Base-by-base conservation (phyloP, 2,329 filamentous ascomycete genomes). In the Colletotrichum costaricense region DNA sequence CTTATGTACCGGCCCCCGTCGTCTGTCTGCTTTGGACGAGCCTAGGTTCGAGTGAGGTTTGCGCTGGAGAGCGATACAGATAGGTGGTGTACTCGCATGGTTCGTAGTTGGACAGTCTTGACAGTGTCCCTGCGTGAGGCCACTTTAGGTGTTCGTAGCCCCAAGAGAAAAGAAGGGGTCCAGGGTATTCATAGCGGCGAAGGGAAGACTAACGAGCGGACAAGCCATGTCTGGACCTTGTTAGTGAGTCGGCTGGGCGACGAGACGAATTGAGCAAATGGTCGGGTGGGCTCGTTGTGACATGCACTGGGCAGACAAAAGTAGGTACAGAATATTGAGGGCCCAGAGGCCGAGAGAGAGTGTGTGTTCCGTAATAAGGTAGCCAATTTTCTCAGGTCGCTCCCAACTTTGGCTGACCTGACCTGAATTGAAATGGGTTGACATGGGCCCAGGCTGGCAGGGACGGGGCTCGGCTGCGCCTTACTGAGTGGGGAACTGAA, bases 391-490 rank as follows among this genome's bases (percentile, higher is more conserved):
- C 42, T 49, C 42, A 49, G 42, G 42, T 38, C 64, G 12, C n/a
- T 22, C 26, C 28, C 35, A 24, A 9, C 59, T 24, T 26, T 67
- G 46, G 56, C 67, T 73, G 56, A 42, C 70, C 28, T 62, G 33
- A 65, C 60, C 67, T 60, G 59, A 69, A 54, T 46, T 54, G 55
- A 72, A 69, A 54, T 72, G 49, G 69, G 35, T 42, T 35, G 59
- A 69, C 33, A 58, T 59, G 54, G 67, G 28, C 60, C 54, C 9
- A 66, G 42, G 59, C 59, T 22, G 59, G 59, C 66, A 64, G 64
- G 12, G 67, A 65, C 59, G 55, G 46, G 55, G 55, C 66, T 73
- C 59, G 66, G 55, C 66, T 73, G 70, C 66, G 70, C 70, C 67
- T 65, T 70, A 66, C 67, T 73, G 70, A 54, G 67, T 70, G 70